These are phyloP conservation scores for Anthostomella pinea DNA, from an alignment of 2,329 filamentous ascomycete genomes.

Conservation along the genomic window DNA sequence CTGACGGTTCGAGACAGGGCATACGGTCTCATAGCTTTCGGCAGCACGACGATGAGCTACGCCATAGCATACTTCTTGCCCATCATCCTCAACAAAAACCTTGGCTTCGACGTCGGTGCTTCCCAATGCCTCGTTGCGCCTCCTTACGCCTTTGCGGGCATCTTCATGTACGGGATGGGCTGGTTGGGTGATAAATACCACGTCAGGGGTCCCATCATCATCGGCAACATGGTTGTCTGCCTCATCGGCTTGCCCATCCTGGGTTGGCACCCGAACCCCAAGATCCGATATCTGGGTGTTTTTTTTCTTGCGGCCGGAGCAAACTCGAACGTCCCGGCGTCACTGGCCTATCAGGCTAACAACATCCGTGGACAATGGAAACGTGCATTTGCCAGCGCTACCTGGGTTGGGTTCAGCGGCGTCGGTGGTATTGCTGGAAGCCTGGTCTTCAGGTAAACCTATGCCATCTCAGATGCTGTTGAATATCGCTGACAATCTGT, in stretches of 20 bases:
- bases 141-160: constrained; percentile 63
- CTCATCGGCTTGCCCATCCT: constrained; percentile 71
- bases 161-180: constrained; percentile 58
- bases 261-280: constrained; percentile 58
- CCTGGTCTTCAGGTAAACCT: constrained; percentile 60
- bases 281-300: constrained; percentile 68
- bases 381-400: constrained; percentile 73
- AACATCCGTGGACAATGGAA: constrained; percentile 90
- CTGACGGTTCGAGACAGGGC: no score
- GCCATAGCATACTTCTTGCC: constrained; percentile 77
- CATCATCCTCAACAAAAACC: constrained; percentile 62
- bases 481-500: neutral
- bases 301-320: constrained; percentile 75
- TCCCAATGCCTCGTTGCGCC: constrained; percentile 71
- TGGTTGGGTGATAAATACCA: constrained; percentile 66
- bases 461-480: neutral
- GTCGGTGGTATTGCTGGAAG: constrained; percentile 75
- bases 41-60: constrained; percentile 70
- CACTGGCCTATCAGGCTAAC: constrained; percentile 80
- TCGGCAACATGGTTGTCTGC: constrained; percentile 62
- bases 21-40: constrained; percentile 60
- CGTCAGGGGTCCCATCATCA: constrained; percentile 63
- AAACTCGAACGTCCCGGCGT: constrained; percentile 72
- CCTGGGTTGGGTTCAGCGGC: constrained; percentile 72
- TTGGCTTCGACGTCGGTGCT: constrained; percentile 62